Percentiles rank a stretch among this genome's conserved stretches.
Evolutionary conservation across 1,139 yeast species (phyloP).

Genomic region (Hemisphaericaspora subhashii): DNA sequence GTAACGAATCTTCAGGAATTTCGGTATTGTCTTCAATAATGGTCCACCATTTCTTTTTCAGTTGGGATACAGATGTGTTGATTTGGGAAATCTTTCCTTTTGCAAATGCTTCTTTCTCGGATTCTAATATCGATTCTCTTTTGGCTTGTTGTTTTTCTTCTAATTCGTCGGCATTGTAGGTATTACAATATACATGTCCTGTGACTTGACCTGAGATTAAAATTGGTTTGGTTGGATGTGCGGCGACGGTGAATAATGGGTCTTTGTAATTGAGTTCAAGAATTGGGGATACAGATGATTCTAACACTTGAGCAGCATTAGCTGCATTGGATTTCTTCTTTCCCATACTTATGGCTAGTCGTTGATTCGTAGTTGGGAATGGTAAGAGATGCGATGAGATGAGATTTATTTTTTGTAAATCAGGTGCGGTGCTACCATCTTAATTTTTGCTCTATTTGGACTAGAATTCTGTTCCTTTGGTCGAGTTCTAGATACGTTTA

Average conservation of each 20-base stretch:
- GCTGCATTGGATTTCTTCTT: conserved; percentile 33
- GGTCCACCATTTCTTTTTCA: conserved; percentile 51
- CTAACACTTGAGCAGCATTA: conserved; percentile 32
- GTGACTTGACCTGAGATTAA: conserved; percentile 74
- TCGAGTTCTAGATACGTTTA: too few species aligned
- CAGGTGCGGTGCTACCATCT: too few species aligned
- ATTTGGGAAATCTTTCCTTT: conserved; percentile 28
- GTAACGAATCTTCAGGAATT: conserved; percentile 25
- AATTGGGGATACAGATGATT: conserved; percentile 49
- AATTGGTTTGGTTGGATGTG: conserved; percentile 73
- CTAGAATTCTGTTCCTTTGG: too few species aligned
- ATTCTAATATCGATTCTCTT: conserved; percentile 21
- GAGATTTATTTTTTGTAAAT: conserved; percentile 1
- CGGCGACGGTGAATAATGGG: conserved; percentile 75
- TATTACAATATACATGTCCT: conserved; percentile 65
- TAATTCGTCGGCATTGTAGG: conserved; percentile 51
- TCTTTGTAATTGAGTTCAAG: conserved; percentile 52
- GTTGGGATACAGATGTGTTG: conserved; percentile 37
- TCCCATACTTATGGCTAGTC: conserved; percentile 21
- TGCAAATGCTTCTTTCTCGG: conserved; percentile 28
- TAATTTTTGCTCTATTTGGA: too few species aligned
- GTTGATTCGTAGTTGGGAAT: too few species aligned
- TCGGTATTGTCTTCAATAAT: conserved; percentile 38
- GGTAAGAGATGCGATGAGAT: background rate
- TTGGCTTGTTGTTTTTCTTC: conserved; percentile 29